These are phyloP conservation scores for Sanguinoderma infundibulare DNA, from an alignment of 1,284 basidiomycete genomes.

Conservation along the genomic window DNA sequence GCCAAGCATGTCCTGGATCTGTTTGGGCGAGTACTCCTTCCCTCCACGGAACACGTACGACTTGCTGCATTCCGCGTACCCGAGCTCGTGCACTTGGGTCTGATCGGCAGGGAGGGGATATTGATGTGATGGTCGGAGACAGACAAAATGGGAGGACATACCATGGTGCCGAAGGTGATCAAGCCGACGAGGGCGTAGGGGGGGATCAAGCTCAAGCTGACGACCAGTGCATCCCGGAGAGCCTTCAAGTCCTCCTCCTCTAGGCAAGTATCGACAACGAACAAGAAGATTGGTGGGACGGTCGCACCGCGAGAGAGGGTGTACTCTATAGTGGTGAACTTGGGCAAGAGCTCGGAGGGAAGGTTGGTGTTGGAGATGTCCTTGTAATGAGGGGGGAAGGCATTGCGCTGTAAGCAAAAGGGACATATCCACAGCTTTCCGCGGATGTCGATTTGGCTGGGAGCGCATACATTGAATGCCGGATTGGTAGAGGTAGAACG, in stretches of 20 bases:
- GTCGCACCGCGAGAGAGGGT: conserved; percentile 91
- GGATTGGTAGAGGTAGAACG: no score
- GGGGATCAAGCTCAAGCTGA: conserved; percentile 92
- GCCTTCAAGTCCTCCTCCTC: conserved; percentile 97
- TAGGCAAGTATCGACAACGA: conserved; percentile 97
- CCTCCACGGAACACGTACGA: conserved; percentile 99
- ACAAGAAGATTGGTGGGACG: conserved; percentile 95
- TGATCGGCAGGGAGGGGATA: conserved; percentile 35
- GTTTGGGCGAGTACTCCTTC: conserved; percentile 98
- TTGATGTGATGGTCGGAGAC: not conserved
- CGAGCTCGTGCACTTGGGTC: conserved; percentile 99
- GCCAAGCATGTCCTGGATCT: conserved; percentile 98
- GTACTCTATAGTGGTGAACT: conserved; percentile 99
- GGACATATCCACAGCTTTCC: conserved; percentile 99
- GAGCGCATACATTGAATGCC: not conserved
- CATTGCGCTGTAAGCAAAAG: conserved; percentile 95
- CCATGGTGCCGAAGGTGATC: conserved; percentile 98
- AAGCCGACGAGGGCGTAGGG: conserved; percentile 94
- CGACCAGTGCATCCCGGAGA: conserved; percentile 89
- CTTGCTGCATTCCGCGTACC: conserved; percentile 96
- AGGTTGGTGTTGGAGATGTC: conserved; percentile 98
- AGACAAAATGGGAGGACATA: conserved; percentile 39
- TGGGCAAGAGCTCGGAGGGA: conserved; percentile 93
- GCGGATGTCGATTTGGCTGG: conserved; percentile 96
- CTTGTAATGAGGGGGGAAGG: conserved; percentile 99